These are phyloP conservation scores for Fragaria ananassa DNA, from an alignment of 306 rosid genomes.

Conservation along the genomic window DNA sequence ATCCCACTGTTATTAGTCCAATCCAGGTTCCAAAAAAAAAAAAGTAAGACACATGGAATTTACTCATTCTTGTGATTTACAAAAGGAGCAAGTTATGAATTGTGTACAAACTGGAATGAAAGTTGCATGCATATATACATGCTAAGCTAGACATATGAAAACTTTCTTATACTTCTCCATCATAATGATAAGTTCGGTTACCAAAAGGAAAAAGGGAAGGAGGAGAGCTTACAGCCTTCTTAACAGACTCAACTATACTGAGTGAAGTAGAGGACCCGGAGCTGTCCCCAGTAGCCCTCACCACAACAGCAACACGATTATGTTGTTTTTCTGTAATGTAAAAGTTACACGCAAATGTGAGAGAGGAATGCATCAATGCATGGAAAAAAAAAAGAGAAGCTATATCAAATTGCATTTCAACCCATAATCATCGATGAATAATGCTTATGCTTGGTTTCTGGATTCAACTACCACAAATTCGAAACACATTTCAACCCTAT, in stretches of 20 bases:
- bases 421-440: neutral
- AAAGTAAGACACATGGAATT: neutral
- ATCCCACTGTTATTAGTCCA: slow-evolving; percentile 61
- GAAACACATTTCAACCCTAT: neutral
- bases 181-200: neutral
- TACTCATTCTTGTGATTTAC: neutral
- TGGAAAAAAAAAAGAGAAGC: neutral
- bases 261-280: slow-evolving; percentile 72
- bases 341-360: slow-evolving; percentile 8
- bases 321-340: slow-evolving; percentile 46
- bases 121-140: neutral
- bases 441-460: neutral
- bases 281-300: slow-evolving; percentile 66
- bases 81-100: neutral
- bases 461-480: slow-evolving; percentile 8
- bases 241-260: slow-evolving; percentile 62
- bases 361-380: neutral
- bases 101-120: neutral
- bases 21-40: neutral
- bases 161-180: neutral
- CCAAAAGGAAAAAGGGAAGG: slow-evolving; percentile 11
- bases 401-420: neutral
- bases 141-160: neutral
- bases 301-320: slow-evolving; percentile 34
- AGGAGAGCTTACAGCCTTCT: slow-evolving; percentile 68